Percentiles rank a stretch among this genome's conserved stretches.
Evolutionary conservation across 2,329 filamentous ascomycete genomes (phyloP).

Genomic region (Penicillium verrucosum): DNA sequence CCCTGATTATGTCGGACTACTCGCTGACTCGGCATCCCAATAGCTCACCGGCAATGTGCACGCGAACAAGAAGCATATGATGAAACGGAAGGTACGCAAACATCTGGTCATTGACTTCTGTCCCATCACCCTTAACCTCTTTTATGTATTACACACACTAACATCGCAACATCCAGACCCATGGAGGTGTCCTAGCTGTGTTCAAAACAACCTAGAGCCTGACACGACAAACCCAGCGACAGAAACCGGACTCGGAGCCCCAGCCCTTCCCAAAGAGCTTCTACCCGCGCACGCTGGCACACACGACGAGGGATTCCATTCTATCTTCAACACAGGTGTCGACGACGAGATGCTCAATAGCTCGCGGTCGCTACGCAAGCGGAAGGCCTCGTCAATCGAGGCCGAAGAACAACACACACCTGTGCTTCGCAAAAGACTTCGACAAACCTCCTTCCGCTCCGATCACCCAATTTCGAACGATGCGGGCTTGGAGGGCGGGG

Average conservation of each 20-base stretch:
- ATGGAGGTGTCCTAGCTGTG: slow-evolving; percentile 62
- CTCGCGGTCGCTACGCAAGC: slow-evolving; percentile 74
- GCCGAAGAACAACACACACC: slow-evolving; percentile 47
- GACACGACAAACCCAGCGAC: slow-evolving; percentile 23
- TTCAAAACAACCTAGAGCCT: slow-evolving; percentile 42
- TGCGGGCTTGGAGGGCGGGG: slow-evolving; percentile 18
- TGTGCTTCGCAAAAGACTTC: slow-evolving; percentile 50
- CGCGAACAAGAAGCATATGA: slow-evolving; percentile 64
- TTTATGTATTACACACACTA: slow-evolving; percentile 21
- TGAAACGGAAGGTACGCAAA: slow-evolving; percentile 58
- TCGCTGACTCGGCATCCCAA: slow-evolving; percentile 46
- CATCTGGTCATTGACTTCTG: not conserved
- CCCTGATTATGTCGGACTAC: slow-evolving; percentile 19
- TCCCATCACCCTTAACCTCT: not conserved
- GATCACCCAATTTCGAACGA: slow-evolving; percentile 24
- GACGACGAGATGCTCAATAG: slow-evolving; percentile 73
- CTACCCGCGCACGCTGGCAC: slow-evolving; percentile 65
- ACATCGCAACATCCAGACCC: slow-evolving; percentile 51
- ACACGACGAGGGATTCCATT: slow-evolving; percentile 67
- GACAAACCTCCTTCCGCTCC: slow-evolving; percentile 30
- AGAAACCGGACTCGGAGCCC: slow-evolving; percentile 57
- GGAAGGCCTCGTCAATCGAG: slow-evolving; percentile 72
- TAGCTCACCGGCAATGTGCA: slow-evolving; percentile 90
- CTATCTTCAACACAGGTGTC: slow-evolving; percentile 70
- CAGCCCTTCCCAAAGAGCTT: slow-evolving; percentile 67